These are phyloP conservation scores for Fusarium sp. DNA, from an alignment of 2,329 filamentous ascomycete genomes.

Conservation along the genomic window DNA sequence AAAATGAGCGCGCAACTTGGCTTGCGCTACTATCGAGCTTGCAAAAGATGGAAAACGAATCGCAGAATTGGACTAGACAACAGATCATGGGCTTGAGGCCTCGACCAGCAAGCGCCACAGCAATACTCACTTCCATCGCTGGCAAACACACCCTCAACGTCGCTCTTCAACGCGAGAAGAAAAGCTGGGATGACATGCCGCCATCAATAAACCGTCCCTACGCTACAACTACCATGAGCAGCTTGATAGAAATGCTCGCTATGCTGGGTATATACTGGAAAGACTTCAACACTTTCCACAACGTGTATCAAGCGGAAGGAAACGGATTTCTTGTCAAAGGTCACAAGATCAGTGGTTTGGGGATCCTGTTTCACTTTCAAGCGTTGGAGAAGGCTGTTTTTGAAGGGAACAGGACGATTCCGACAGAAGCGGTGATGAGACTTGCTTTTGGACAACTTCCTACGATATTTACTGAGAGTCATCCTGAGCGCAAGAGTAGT, in stretches of 20 bases:
- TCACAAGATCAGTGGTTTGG: slow-evolving; percentile 5
- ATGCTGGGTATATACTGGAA: slow-evolving; percentile 19
- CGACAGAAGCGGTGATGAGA: neutral
- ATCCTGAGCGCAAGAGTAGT: fast-evolving
- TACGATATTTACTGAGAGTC: neutral
- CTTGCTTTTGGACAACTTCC: slow-evolving; percentile 16
- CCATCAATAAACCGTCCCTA: slow-evolving; percentile 3
- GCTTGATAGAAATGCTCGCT: slow-evolving; percentile 16
- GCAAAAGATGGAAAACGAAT: slow-evolving; percentile 17
- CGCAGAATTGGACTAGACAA: slow-evolving; percentile 15
- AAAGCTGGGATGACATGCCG: slow-evolving; percentile 23
- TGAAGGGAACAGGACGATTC: neutral
- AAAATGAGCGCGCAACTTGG: slow-evolving; percentile 18
- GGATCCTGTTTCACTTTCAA: slow-evolving; percentile 12
- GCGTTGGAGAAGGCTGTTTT: slow-evolving; percentile 10
- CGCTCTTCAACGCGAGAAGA: slow-evolving; percentile 3
- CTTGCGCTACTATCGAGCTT: neutral
- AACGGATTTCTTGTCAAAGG: slow-evolving; percentile 13
- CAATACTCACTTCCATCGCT: slow-evolving; percentile 8
- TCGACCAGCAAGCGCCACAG: neutral
- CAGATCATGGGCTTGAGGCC: slow-evolving; percentile 15
- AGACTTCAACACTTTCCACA: slow-evolving; percentile 2
- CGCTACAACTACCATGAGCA: slow-evolving; percentile 10
- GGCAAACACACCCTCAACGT: neutral
- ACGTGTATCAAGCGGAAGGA: slow-evolving; percentile 9